Evolutionary conservation across 1,139 yeast genomes (phyloP).

Genomic region (Meyerozyma smithsonii): DNA sequence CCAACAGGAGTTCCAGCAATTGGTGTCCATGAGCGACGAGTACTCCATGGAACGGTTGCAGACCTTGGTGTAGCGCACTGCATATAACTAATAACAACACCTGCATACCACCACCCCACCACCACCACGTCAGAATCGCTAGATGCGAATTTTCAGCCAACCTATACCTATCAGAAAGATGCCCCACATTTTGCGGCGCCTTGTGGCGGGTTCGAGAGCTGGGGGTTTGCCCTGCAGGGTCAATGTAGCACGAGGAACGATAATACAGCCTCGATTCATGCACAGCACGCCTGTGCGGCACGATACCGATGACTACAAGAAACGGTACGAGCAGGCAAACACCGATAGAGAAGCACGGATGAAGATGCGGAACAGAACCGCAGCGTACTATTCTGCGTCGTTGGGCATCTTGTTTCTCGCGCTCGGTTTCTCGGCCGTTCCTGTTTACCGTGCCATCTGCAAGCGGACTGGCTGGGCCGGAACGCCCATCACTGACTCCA

Average conservation of each 20-base stretch:
- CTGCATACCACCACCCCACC: neutral
- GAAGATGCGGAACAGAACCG: slow-evolving; percentile 40
- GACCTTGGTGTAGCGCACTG: slow-evolving; percentile 2
- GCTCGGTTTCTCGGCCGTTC: slow-evolving; percentile 86
- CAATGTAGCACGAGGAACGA: neutral
- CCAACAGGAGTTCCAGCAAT: slow-evolving; percentile 22
- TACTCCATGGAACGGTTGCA: slow-evolving; percentile 32
- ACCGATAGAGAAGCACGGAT: slow-evolving; percentile 27
- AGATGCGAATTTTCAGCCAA: neutral
- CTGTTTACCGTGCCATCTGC: slow-evolving; percentile 86
- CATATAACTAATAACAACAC: neutral
- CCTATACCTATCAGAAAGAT: neutral
- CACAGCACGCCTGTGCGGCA: neutral
- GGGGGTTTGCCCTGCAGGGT: neutral
- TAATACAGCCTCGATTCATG: neutral
- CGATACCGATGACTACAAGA: neutral
- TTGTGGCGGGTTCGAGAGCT: neutral
- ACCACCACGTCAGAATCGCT: no score
- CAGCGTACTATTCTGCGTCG: slow-evolving; percentile 69
- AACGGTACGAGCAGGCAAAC: neutral
- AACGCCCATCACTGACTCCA: slow-evolving; percentile 80
- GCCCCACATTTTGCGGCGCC: neutral
- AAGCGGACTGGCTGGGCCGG: slow-evolving; percentile 97
- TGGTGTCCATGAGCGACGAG: slow-evolving; percentile 25
- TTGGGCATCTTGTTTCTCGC: slow-evolving; percentile 72